phyloP scores from a whole-genome alignment of 345 rosid genomes.

The Arabis hirsuta region DNA sequence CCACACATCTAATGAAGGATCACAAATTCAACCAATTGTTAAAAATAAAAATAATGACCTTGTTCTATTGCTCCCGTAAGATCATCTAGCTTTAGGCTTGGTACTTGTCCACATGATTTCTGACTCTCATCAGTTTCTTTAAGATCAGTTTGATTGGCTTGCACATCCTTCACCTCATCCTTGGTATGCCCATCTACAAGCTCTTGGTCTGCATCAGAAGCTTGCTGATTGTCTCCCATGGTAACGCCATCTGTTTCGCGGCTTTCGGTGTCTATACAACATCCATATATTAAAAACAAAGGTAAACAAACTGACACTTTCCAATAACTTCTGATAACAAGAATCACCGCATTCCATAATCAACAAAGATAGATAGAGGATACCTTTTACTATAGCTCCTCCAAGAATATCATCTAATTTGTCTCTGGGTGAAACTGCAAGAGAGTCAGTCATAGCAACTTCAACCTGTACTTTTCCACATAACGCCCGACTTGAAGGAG shows the following conservation, averaged over 20 bases:
- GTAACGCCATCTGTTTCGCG: background rate
- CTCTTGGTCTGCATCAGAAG: slow-evolving; percentile 1
- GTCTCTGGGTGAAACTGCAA: slow-evolving; percentile 36
- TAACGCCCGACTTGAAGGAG: slow-evolving; percentile 10
- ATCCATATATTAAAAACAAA: slow-evolving; percentile 19
- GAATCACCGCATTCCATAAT: background rate
- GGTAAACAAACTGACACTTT: slow-evolving; percentile 10
- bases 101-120: background rate
- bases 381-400: slow-evolving; percentile 39
- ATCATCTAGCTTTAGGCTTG: slow-evolving; percentile 17
- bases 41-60: background rate
- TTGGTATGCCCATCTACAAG: slow-evolving; percentile 13
- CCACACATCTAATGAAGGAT: background rate
- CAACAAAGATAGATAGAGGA: background rate
- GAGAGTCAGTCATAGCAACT: slow-evolving; percentile 36
- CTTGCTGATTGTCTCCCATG: slow-evolving; percentile 13
- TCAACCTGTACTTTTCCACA: slow-evolving; percentile 12
- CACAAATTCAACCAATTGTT: background rate
- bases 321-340: background rate
- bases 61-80: background rate
- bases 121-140: background rate
- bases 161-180: background rate
- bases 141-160: background rate
- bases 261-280: background rate
- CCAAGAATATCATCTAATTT: slow-evolving; percentile 33